Conservation (phyloP, 2,329 filamentous ascomycete genomes). For the Alternaria longipes region DNA sequence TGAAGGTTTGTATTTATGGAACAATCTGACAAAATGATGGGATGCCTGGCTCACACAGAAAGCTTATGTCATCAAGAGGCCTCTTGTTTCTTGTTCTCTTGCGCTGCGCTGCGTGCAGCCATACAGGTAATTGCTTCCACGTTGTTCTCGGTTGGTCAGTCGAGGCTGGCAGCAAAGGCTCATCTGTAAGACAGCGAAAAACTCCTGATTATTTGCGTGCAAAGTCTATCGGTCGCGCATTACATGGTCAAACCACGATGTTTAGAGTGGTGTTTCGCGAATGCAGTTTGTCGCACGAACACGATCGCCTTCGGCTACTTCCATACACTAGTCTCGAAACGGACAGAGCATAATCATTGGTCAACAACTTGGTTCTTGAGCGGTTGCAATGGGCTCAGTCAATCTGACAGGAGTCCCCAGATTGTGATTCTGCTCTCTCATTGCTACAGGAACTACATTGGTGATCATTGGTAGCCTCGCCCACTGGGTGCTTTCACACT, state of each 20-base stretch:
- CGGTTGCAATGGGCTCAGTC: not conserved
- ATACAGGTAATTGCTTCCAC: not conserved
- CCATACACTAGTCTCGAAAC: constrained; percentile 12
- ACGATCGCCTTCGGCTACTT: constrained; percentile 15
- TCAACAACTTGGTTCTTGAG: not conserved
- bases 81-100: not conserved
- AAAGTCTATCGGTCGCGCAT: constrained; percentile 1
- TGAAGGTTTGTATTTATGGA: not conserved
- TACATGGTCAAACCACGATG: constrained; percentile 36
- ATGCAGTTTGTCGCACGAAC: constrained; percentile 17
- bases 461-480: constrained; percentile 21
- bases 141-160: not conserved
- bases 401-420: not conserved
- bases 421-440: not conserved
- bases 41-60: not conserved
- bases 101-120: not conserved
- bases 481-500: constrained; percentile 35
- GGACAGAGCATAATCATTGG: not conserved
- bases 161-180: not conserved
- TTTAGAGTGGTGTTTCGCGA: constrained; percentile 41
- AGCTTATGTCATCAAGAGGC: not conserved
- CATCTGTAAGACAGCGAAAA: not conserved
- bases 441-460: not conserved
- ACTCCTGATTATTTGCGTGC: not conserved
- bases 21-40: not conserved